Evolutionary conservation across 2,329 filamentous ascomycete genomes (phyloP).

Genomic region (Calonectria pauciramosa): DNA sequence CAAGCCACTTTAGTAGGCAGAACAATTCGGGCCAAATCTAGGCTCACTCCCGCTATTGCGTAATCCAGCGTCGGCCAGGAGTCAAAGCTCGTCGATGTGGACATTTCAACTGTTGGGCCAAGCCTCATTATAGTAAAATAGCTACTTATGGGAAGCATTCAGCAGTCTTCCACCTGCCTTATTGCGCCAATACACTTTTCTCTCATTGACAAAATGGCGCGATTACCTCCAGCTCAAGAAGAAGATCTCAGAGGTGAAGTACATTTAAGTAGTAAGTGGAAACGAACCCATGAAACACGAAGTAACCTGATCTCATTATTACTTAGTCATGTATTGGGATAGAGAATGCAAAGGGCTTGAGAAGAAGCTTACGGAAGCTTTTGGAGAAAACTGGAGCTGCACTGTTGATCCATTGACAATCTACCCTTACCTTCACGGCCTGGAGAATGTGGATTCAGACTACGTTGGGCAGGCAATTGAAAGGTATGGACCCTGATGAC

Average conservation of each 20-base stretch:
- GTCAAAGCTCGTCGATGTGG: neutral
- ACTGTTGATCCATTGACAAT: neutral
- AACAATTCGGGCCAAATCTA: neutral
- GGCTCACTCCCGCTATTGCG: neutral
- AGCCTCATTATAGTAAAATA: neutral
- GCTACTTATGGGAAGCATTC: neutral
- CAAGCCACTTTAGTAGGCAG: neutral
- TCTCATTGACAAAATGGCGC: neutral
- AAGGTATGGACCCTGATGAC: neutral
- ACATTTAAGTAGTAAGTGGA: neutral
- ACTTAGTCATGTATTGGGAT: neutral
- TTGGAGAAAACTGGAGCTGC: neutral
- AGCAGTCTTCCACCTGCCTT: neutral
- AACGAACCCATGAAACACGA: neutral
- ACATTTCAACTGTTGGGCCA: neutral
- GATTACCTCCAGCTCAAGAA: neutral
- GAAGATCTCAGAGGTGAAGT: neutral
- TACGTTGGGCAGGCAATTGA: neutral
- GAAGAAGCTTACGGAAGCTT: neutral
- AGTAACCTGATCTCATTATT: neutral
- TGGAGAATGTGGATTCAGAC: neutral
- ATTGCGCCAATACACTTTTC: no score
- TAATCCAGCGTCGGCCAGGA: neutral
- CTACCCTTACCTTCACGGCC: neutral
- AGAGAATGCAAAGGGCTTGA: neutral